Percentiles rank a stretch among this genome's conserved stretches.
Conservation (phyloP, 768 basidiomycete genomes). For the Serendipita sp. region DNA sequence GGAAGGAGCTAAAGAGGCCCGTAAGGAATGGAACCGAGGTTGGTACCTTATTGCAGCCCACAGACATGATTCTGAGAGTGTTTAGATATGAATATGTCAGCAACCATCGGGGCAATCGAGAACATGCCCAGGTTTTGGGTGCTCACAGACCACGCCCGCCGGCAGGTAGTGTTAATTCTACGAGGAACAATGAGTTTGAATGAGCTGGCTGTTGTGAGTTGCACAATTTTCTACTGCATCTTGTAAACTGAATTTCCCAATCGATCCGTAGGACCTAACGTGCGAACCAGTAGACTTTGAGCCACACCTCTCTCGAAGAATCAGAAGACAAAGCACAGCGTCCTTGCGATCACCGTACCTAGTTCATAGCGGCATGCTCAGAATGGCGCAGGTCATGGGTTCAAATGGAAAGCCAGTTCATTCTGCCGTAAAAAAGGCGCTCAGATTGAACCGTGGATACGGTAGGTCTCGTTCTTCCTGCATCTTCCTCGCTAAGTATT, state of each 20-base stretch:
- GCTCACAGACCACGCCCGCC: slow-evolving; percentile 59
- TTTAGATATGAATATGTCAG: slow-evolving; percentile 18
- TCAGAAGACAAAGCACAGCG: slow-evolving; percentile 21
- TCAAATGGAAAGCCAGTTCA: slow-evolving; percentile 61
- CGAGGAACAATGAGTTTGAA: slow-evolving; percentile 77
- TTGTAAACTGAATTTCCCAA: background rate
- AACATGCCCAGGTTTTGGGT: slow-evolving; percentile 79
- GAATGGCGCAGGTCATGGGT: slow-evolving; percentile 69
- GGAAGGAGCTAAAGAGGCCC: slow-evolving; percentile 1
- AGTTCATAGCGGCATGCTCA: slow-evolving; percentile 69
- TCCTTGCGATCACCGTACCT: slow-evolving; percentile 25
- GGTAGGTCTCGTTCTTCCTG: slow-evolving; percentile 24
- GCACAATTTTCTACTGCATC: background rate
- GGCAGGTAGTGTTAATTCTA: slow-evolving; percentile 60
- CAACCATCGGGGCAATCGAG: slow-evolving; percentile 42
- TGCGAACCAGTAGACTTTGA: slow-evolving; percentile 43
- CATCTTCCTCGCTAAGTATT: slow-evolving; percentile 9
- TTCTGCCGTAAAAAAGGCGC: slow-evolving; percentile 51
- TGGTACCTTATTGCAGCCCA: background rate
- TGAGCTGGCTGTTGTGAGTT: slow-evolving; percentile 48
- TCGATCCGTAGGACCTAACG: slow-evolving; percentile 37
- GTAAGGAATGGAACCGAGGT: background rate
- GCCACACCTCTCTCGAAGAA: slow-evolving; percentile 12
- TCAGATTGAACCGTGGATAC: slow-evolving; percentile 53
- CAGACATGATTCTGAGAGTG: background rate